Evolutionary conservation across 805 yeast species (phyloP), one percentile per base, ranked within the genome.

Genomic region (Saccharomycopsis sp.): DNA sequence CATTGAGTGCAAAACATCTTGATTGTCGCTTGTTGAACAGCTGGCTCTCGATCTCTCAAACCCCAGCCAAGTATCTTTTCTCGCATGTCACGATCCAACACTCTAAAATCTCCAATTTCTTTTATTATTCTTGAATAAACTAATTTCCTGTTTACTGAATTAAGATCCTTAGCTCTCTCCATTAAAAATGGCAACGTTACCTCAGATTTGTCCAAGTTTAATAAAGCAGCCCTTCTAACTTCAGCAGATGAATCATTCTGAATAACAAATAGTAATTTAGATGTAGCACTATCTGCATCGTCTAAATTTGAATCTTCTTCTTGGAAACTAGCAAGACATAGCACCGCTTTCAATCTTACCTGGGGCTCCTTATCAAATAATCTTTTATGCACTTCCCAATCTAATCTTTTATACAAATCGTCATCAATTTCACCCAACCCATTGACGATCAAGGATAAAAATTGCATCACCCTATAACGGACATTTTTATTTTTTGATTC

Each of bases 231-330:
- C 48, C 95, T 71, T 53, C 97, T 72, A 1, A 89, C 96, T 51
- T 93, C 97, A 0, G 96, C 79, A 54, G 82, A 81, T 2, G 85
- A 74, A 62, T 90, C 98, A 56, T 81, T 75, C 55, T 78, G 81
- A 54, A 86, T 67, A 0, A 80, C 70, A n/a, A 60, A 59, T 41
- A 74, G 54, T 28, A 78, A 62, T 33, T 65, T 66, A 36, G 68
- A 65, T 2, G 75, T 68, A 4, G 78, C 77, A 47, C 68, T 68
- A 46, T 70, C 69, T 24, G 67, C 56, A 27, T 60, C 66, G 41
- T 65, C 62, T 36, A 59, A 65, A 14, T 37, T 50, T 13, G 53
- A 58, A 0, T 65, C 65, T 37, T 54, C 55, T 19, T 51, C 53
- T 60, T 89, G 96, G 53, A 90, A 80, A 46, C 88, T 69, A 0